A percentile compares a stretch with the other conserved stretches of the same genome.
These are phyloP conservation scores for Fusarium illudens DNA, from an alignment of 2,329 filamentous ascomycete genomes.

Conservation along the genomic window DNA sequence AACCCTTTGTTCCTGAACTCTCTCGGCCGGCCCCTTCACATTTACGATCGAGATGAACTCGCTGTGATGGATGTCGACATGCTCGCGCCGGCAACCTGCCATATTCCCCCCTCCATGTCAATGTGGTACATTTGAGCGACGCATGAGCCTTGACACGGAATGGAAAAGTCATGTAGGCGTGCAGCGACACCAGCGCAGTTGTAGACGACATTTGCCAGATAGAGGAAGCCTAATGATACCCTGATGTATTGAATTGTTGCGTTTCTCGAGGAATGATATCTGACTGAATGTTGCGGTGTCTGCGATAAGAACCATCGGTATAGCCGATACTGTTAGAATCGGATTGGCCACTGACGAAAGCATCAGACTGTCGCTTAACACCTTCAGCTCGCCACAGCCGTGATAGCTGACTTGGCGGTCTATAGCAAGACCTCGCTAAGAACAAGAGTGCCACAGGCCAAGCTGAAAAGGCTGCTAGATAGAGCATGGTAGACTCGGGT, in stretches of 20 bases:
- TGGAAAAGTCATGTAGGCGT: constrained; percentile 24
- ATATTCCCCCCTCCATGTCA: constrained; percentile 6
- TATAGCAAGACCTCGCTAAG: not conserved
- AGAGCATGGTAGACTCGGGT: not conserved
- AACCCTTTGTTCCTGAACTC: not conserved
- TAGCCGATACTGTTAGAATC: not conserved
- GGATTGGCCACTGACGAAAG: not conserved
- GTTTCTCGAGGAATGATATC: not conserved
- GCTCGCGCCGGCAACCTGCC: constrained; percentile 12
- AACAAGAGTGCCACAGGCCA: not conserved
- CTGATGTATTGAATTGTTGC: constrained; percentile 42
- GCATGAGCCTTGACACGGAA: constrained; percentile 29
- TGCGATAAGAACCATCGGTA: not conserved
- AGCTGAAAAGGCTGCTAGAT: not conserved
- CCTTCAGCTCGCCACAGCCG: not conserved
- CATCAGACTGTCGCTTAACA: not conserved
- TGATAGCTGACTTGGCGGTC: not conserved
- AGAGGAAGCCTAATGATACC: constrained; percentile 52
- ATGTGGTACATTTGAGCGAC: constrained; percentile 24
- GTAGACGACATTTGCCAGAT: constrained; percentile 41
- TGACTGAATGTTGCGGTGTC: not conserved
- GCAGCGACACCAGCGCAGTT: constrained; percentile 27
- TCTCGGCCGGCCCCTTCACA: constrained; percentile 6
- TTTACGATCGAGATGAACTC: constrained; percentile 34
- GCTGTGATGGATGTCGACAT: constrained; percentile 22